Percentiles rank a stretch among this genome's conserved stretches.
Evolutionary conservation across 257 asterid genomes (phyloP).

Genomic region (Salvia miltiorrhiza): DNA sequence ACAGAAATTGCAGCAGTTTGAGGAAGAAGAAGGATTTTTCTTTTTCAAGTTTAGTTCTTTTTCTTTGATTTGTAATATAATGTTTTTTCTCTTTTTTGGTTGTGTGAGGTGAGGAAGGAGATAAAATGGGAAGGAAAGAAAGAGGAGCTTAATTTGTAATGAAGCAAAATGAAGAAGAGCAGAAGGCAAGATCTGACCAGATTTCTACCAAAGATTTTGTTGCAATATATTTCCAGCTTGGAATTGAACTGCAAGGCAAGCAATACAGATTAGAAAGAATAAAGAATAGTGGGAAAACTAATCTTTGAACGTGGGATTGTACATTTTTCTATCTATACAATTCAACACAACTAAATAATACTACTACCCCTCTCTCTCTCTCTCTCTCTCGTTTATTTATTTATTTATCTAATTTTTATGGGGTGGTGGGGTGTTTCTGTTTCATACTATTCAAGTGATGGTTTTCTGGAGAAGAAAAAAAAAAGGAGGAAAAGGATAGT

Average conservation of each 20-base stretch:
- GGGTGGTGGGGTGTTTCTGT: not conserved
- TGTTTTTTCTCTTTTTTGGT: not conserved
- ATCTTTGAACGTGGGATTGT: slow-evolving; percentile 35
- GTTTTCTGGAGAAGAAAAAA: not conserved
- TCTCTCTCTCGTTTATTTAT: not conserved
- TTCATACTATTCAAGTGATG: not conserved
- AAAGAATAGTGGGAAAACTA: slow-evolving; percentile 17
- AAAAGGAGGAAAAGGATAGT: not conserved
- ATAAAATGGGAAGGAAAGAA: not conserved
- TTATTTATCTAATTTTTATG: not conserved
- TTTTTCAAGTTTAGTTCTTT: too few species aligned
- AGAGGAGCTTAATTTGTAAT: slow-evolving; percentile 20
- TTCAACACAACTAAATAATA: slow-evolving; percentile 2
- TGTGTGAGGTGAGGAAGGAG: not conserved
- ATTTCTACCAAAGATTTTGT: slow-evolving; percentile 41
- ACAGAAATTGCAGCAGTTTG: not conserved
- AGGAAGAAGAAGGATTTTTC: not conserved
- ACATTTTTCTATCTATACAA: slow-evolving; percentile 10
- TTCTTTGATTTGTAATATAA: not conserved
- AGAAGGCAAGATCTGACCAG: slow-evolving; percentile 77
- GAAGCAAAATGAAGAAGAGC: slow-evolving; percentile 43
- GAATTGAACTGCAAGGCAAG: slow-evolving; percentile 63
- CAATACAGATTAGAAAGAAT: slow-evolving; percentile 28
- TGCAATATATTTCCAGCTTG: slow-evolving; percentile 39
- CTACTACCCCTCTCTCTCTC: not conserved